Base-by-base conservation (phyloP, 108 stramenopile species). In the Chaetoceros muelleri region DNA sequence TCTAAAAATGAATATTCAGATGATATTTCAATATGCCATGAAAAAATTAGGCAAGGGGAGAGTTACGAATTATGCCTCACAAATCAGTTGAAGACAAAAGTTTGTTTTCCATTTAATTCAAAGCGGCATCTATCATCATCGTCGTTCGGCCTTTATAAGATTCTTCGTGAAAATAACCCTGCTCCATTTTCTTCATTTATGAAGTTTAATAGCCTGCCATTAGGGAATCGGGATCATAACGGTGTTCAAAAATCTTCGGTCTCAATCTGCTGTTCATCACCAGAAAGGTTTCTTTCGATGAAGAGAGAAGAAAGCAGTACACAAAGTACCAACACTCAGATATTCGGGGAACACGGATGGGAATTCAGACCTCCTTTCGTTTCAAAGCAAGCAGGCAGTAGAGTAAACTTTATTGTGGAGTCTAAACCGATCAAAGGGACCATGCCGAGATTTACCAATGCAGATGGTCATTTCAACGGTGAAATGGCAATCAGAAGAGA, bases 401-500 rank as follows among this genome's bases (percentile, higher is more conserved):
- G n/a, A n/a, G 16, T 45, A 8, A 48, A 69, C 23, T 68, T 82
- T 34, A 50, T 70, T 30, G 84, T 95, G 3, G 94, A 95, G 65
- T 87, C 95, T 1, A 96, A 97, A 75, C 98, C 98, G 49, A 97
- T 99, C 71, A 97, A 97, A 57, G 96, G 98, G 16, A 99, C 98
- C 0, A 66, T 66, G 23, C 66, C 79, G 7, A 74, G 90, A 24
- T 66, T 79, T 50, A 55, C 60, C 48, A 77, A 75, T 5, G 66
- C 24, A 20, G 58, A 66, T 19, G 69, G 75, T 44, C 45, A 56
- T 2, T 51, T 30, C 27, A 64, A 74, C 17, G 71, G 68, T 2
- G 58, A 69, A 31, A 53, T 69, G 24, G 53, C 55, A 29, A 68
- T 64, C 21, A 65, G 61, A 57, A 25, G 60, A 47, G 85, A 93